Evolutionary conservation across 805 yeast genomes (phyloP).

Genomic region (Yamadazyma philogaea): DNA sequence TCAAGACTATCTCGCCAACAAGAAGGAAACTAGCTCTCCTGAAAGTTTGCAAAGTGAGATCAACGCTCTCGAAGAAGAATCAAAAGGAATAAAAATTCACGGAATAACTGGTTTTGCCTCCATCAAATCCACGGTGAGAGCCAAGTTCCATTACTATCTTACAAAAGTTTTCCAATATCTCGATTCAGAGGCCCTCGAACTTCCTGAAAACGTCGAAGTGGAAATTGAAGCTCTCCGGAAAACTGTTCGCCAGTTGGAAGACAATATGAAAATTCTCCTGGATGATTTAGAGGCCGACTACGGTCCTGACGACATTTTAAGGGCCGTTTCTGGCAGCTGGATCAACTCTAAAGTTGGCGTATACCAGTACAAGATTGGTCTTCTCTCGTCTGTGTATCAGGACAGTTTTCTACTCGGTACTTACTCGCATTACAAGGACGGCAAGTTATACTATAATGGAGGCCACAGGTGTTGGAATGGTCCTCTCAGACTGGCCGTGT

Average conservation of each 20-base stretch:
- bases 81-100: conserved; percentile 7
- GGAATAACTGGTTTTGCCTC: neutral
- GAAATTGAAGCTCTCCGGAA: conserved; percentile 11
- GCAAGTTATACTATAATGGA: conserved; percentile 39
- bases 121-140: conserved; percentile 4
- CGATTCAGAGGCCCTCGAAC: conserved; percentile 6
- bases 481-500: conserved; percentile 69
- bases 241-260: conserved; percentile 13
- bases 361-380: conserved; percentile 64
- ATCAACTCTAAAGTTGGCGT: conserved; percentile 57
- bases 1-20: conserved; percentile 47
- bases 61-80: conserved; percentile 7
- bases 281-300: conserved; percentile 30
- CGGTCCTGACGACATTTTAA: conserved; percentile 64
- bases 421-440: conserved; percentile 24
- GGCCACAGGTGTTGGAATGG: conserved; percentile 97
- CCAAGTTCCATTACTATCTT: conserved; percentile 26
- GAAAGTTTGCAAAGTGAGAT: neutral
- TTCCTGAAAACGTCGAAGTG: conserved; percentile 3
- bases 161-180: conserved; percentile 10
- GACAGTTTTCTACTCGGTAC: conserved; percentile 52
- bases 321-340: conserved; percentile 53
- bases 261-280: conserved; percentile 15
- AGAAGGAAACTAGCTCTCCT: conserved; percentile 8
- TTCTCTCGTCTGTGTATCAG: conserved; percentile 57